Conservation (phyloP, 2,329 filamentous ascomycete genomes). For the Cladophialophora chaetospira region DNA sequence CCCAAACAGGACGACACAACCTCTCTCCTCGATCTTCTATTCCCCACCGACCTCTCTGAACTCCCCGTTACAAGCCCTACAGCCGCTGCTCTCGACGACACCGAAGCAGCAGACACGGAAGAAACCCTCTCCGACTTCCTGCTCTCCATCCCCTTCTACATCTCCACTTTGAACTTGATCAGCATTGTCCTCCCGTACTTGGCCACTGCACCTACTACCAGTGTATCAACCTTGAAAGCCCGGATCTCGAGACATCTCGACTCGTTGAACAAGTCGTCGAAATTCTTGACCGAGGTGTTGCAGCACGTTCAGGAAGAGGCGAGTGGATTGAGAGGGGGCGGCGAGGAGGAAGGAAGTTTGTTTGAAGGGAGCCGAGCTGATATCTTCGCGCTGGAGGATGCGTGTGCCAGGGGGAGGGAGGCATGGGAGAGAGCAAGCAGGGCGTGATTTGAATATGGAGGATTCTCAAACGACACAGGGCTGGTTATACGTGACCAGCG, state of each 20-base stretch:
- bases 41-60: conserved; percentile 20
- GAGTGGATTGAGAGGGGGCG: background rate
- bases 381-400: conserved; percentile 31
- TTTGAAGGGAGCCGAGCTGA: conserved; percentile 27
- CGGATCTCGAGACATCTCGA: conserved; percentile 10
- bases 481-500: too few relatives aligned
- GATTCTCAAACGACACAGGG: too few relatives aligned
- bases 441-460: background rate
- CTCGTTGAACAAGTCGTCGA: conserved; percentile 13
- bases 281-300: conserved; percentile 20
- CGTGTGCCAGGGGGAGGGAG: conserved; percentile 17
- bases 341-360: background rate
- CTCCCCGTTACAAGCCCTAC: background rate
- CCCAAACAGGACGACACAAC: background rate
- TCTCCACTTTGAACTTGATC: conserved; percentile 31
- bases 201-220: background rate
- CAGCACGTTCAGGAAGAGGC: conserved; percentile 8
- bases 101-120: background rate
- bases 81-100: background rate
- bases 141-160: conserved; percentile 30
- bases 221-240: background rate
- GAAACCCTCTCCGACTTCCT: conserved; percentile 22
- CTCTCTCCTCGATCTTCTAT: conserved; percentile 23
- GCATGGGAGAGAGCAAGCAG: conserved; percentile 2
- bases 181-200: conserved; percentile 24